A percentile compares a stretch with the other conserved stretches of the same genome.
Evolutionary conservation across 805 yeast species (phyloP).

Genomic region (Starmerella scarabaei): DNA sequence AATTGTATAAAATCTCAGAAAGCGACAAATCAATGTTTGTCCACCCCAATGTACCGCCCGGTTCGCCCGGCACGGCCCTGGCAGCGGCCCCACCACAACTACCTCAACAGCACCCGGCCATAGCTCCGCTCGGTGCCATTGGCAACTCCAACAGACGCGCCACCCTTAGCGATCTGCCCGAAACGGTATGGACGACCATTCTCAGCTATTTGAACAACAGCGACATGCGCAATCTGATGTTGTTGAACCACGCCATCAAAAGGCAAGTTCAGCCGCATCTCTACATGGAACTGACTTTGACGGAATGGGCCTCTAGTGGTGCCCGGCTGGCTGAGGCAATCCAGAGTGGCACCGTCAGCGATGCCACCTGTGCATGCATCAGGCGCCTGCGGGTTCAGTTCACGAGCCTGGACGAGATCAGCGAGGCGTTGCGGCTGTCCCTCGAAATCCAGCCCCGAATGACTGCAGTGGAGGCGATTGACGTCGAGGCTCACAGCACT

Average conservation of each 20-base stretch:
- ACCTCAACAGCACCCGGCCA: too few relatives aligned
- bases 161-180: slow-evolving; percentile 12
- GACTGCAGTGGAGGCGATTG: slow-evolving; percentile 6
- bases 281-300: slow-evolving; percentile 15
- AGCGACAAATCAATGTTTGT: too few relatives aligned
- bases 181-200: slow-evolving; percentile 12
- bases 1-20: too few relatives aligned
- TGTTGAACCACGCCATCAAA: slow-evolving; percentile 10
- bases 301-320: slow-evolving; percentile 19
- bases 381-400: slow-evolving; percentile 13
- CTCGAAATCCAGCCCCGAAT: slow-evolving; percentile 11
- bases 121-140: too few relatives aligned
- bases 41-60: too few relatives aligned
- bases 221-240: slow-evolving; percentile 13
- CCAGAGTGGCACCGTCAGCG: slow-evolving; percentile 10
- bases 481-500: slow-evolving; percentile 9
- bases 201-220: slow-evolving; percentile 7
- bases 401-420: slow-evolving; percentile 13
- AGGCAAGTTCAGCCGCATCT: slow-evolving; percentile 9
- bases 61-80: too few relatives aligned
- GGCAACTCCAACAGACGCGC: too few relatives aligned
- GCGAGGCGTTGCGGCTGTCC: slow-evolving; percentile 11
- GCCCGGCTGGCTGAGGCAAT: slow-evolving; percentile 17
- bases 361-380: slow-evolving; percentile 10
- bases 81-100: too few relatives aligned